A percentile compares a stretch with the other conserved stretches of the same genome.
Conservation (phyloP, 345 rosid species). For the Physaria fendleri region DNA sequence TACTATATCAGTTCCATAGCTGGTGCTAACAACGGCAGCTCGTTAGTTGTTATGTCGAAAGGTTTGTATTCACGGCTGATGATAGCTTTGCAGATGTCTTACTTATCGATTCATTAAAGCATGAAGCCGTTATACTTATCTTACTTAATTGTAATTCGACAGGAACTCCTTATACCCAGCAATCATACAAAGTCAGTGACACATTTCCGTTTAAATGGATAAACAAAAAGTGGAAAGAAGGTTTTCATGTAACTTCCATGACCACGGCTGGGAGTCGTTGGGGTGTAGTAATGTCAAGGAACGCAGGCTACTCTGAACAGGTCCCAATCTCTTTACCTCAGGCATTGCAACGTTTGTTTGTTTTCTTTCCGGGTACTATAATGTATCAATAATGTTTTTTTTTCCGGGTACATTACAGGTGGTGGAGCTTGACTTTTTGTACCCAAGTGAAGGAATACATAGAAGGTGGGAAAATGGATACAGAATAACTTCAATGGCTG, state of each 20-base stretch:
- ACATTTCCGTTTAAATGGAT: conserved; percentile 98
- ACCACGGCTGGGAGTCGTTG: conserved; percentile 90
- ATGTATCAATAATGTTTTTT: conserved; percentile 1
- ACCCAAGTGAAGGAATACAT: conserved; percentile 95
- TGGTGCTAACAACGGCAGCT: conserved; percentile 85
- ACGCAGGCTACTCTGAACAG: conserved; percentile 85
- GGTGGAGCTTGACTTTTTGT: conserved; percentile 90
- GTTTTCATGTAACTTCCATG: conserved; percentile 96
- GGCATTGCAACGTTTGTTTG: background rate
- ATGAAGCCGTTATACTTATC: conserved; percentile 1
- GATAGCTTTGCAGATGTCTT: background rate
- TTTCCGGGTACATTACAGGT: conserved; percentile 49
- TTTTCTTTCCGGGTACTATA: background rate
- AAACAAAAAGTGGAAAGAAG: conserved; percentile 99
- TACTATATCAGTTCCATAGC: conserved; percentile 91
- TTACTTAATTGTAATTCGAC: conserved; percentile 18
- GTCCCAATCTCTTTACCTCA: conserved; percentile 31
- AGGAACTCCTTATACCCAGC: conserved; percentile 97
- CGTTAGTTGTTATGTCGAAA: conserved; percentile 93
- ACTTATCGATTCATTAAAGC: background rate
- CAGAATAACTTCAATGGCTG: conserved; percentile 93
- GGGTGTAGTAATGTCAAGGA: conserved; percentile 96
- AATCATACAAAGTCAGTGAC: conserved; percentile 97
- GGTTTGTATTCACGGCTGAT: conserved; percentile 37
- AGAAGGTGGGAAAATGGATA: conserved; percentile 87